Evolutionary conservation across 2,329 filamentous ascomycete species (phyloP), one percentile per base, ranked within the genome.

Genomic region (Talaromyces sp.): DNA sequence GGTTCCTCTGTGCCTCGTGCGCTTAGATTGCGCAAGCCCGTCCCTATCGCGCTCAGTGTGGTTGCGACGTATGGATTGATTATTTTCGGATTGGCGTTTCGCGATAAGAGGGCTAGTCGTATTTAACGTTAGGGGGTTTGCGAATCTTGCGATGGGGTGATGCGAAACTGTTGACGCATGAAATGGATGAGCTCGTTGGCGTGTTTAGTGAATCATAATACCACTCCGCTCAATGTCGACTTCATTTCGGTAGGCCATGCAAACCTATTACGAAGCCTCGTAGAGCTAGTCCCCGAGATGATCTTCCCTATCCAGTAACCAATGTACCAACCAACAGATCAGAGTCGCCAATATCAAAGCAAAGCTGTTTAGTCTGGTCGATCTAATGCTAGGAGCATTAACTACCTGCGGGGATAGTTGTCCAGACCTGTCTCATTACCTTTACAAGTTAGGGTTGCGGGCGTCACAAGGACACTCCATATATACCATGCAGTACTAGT

Each of bases 1-100:
- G 91, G 91, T 19, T 89, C 89, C 41, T 88, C 89, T 1, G 87
- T 97, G 60, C 94, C 94, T 11, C 83, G 94, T 54, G 94, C 91
- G 4, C 85, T 99, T 68, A 89, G 86, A 73, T 83, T 86, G 41
- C 80, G 82, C 66, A 99, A 97, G 82, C 89, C 90, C 0, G 83
- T 99, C 54, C 93, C 94, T 0, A 80, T 89, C 57, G 84, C 87
- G 10, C 77, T 99, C 69, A 93, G 89, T 69, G 69, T 91, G 50
- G 70, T 97, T 68, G 91, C 93, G 13, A 78, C 85, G 9, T 90
- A 89, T 72, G 93, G 93, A 15, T 70, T 96, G 65, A 80, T 84
- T 68, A 86, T 88, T 22, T 97, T 94, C 77, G 92, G 91, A 60
- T 82, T 81, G 68, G 90, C 88, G 39, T 88, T 77, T 62, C 67